Evolutionary conservation across 2,329 filamentous ascomycete species (phyloP), one percentile per base, ranked within the genome.

Genomic region (Trematosphaeria pertusa): DNA sequence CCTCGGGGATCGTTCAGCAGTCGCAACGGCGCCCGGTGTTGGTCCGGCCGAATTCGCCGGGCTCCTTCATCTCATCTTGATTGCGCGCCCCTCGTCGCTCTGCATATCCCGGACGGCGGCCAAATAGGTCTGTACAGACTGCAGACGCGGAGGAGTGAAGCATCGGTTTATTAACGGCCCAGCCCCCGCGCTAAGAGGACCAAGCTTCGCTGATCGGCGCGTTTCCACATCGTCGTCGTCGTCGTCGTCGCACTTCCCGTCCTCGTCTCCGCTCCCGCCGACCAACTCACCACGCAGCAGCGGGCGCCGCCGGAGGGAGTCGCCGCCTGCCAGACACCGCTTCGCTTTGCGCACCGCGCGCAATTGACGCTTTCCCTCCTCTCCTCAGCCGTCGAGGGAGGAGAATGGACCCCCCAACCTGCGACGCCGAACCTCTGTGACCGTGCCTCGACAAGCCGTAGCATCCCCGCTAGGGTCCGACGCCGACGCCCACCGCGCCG

Each of bases 341-440:
- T 20, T 43, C 34, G 41, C 17, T 15, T 17, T n/a, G 21, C 40
- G 11, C 24, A 12, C 38, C 26, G 14, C 40, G 17, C 18, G 28
- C 41, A 37, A 46, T 40, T 46, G 36, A 46, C 48, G 32, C 51
- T 26, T 45, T 48, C 37, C 43, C 6, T 19, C 35, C 6, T 44
- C 22, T 14, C n/a, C 32, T n/a, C 15, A 21, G 38, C 42, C 20
- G 33, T 34, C 9, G 40, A 40, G 32, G 18, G 34, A 43, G 21
- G 47, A 50, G 41, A 37, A 54, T 54, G 52, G 52, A 48, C 44
- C 36, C 54, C 59, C 54, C 53, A 54, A 47, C 30, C 48, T 45
- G 43, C 50, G 40, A 53, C 56, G 37, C 46, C 50, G 47, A 58
- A 35, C 37, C 50, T 54, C 51, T 54, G 58, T 55, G 55, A 52